Base-by-base conservation (phyloP, 257 asterid species). In the Rubia yunnanensis region DNA sequence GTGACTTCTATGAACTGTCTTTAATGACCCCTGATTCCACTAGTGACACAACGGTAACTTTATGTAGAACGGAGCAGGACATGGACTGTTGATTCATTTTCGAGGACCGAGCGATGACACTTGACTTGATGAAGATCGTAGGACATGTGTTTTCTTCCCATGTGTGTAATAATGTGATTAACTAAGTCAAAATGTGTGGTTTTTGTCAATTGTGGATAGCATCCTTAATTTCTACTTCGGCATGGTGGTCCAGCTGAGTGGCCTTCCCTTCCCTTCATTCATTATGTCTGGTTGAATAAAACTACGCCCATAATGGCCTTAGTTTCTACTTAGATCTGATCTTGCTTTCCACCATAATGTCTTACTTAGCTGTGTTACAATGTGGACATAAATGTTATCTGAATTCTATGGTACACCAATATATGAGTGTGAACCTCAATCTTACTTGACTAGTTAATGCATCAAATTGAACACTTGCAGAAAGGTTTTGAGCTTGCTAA, bases 171-270 rank as follows among this genome's bases (percentile, higher is more conserved):
- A 66, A 66, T 53, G 52, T 14, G 52, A 70, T 62, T 60, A 63
- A 27, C 60, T 58, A 31, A 41, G 49, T 41, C 49, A 41, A 41
- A 13, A 10, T 38, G 48, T 39, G 52, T 69, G 64, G 65, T 63
- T 56, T 66, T 77, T 63, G 46, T 54, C 28, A 49, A 64, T 55
- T 65, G 54, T 76, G 72, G 55, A 13, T 24, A 28, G 44, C 36
- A 46, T 60, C 70, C 63, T 60, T 70, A 63, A 23, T 56, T 70
- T 38, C 44, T 35, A 69, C 64, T 54, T 52, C 55, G 38, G 64
- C 69, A 22, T 34, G 68, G 69, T 62, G 72, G 53, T 60, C 72
- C 64, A 60, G 34, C 31, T 59, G 31, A 77, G 76, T 79, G 80
- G 75, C 55, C 77, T 68, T 48, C 78, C 81, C 70, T 69, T 11